A percentile compares a stretch with the other conserved stretches of the same genome.
phyloP scores from a whole-genome alignment of 305 asterid genomes.

The Ajuga reptans region DNA sequence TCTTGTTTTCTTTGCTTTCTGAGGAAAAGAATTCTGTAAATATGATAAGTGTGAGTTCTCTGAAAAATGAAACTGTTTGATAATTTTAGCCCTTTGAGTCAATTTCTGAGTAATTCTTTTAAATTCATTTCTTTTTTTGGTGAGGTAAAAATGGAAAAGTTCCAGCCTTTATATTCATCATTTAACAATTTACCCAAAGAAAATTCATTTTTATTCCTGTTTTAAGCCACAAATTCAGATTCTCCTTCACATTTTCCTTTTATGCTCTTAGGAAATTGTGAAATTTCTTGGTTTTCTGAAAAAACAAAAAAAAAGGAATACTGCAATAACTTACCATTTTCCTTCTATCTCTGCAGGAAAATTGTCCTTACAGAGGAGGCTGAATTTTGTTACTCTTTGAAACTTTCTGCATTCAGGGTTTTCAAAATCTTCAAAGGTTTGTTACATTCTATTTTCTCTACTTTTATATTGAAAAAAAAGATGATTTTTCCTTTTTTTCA shows the following conservation, averaged over 20 bases:
- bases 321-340: constrained; percentile 14
- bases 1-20: background rate
- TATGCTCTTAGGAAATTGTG: background rate
- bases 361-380: background rate
- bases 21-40: background rate
- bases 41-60: background rate
- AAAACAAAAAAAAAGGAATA: too few species aligned
- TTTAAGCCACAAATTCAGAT: background rate
- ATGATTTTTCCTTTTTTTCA: too few species aligned
- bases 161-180: constrained; percentile 20
- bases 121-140: background rate
- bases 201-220: background rate
- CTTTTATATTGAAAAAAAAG: background rate
- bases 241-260: constrained; percentile 6
- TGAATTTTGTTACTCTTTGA: background rate
- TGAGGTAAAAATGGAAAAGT: constrained; percentile 21
- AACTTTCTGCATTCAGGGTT: constrained; percentile 13
- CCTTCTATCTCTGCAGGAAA: constrained; percentile 19
- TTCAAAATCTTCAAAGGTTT: constrained; percentile 18
- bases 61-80: background rate
- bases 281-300: background rate
- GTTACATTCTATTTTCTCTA: constrained; percentile 8
- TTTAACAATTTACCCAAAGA: constrained; percentile 5
- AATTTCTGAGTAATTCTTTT: constrained; percentile 6
- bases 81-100: background rate